Percentiles rank a stretch among this genome's conserved stretches.
Evolutionary conservation across 2,329 filamentous ascomycete genomes (phyloP).

Genomic region (Aplosporella prunicola): DNA sequence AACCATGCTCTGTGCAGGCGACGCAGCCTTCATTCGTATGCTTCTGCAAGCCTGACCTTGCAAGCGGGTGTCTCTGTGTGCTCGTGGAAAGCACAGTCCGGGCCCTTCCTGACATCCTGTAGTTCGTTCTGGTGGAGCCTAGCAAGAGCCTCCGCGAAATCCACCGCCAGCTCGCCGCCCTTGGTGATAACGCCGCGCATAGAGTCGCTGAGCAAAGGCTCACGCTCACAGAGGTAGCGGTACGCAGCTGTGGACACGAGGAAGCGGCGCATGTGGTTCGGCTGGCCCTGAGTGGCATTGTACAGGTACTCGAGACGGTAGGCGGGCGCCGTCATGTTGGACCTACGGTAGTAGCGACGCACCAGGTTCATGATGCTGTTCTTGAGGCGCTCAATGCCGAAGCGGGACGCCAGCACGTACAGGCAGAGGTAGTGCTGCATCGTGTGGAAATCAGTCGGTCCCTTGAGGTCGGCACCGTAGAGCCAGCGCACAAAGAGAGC

Average conservation of each 20-base stretch:
- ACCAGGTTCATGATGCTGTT: conserved; percentile 25
- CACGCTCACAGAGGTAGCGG: conserved; percentile 18
- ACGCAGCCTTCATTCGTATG: conserved; percentile 8
- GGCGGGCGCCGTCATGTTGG: conserved; percentile 25
- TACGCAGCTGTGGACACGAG: conserved; percentile 24
- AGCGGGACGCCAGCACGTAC: conserved; percentile 22
- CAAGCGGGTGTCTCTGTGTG: conserved; percentile 16
- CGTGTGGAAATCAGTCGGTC: conserved; percentile 26
- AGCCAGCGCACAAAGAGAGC: conserved; percentile 24
- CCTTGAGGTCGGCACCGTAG: conserved; percentile 18
- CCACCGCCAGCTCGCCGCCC: conserved; percentile 18
- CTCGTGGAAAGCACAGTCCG: conserved; percentile 21
- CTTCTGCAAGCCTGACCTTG: conserved; percentile 1
- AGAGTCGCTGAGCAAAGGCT: conserved; percentile 15
- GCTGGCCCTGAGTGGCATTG: conserved; percentile 3
- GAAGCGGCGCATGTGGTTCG: conserved; percentile 24
- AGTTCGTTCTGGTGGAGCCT: conserved; percentile 18
- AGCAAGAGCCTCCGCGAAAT: conserved; percentile 21
- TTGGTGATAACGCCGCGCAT: conserved; percentile 18
- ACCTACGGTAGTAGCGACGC: conserved; percentile 22
- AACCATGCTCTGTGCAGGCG: too few relatives aligned
- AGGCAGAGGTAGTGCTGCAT: conserved; percentile 25
- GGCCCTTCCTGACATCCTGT: conserved; percentile 21
- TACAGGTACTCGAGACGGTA: conserved; percentile 30
- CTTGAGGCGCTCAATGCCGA: conserved; percentile 20